Evolutionary conservation across 495 filamentous ascomycete genomes (phyloP), one percentile per base, ranked within the genome.

Genomic region (Podospora pseudoanserina): DNA sequence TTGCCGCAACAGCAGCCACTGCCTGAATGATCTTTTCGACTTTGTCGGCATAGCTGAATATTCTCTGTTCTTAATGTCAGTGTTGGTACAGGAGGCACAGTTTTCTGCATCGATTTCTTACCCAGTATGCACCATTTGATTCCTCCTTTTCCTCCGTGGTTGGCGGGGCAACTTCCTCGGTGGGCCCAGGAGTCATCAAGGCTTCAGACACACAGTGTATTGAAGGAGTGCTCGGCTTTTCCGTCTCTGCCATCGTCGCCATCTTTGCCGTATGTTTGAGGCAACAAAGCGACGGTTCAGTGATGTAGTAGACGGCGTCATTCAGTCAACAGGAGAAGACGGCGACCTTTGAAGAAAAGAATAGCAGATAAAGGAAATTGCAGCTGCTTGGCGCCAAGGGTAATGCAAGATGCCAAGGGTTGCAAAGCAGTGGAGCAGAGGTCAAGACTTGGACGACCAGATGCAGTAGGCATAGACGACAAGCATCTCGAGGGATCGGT

Each of bases 41-140:
- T 9, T 61, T 26, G 15, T 64, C 65, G 19, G 44, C 72, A 54
- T 69, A 75, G 13, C 30, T 63, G 49, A 75, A 75, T 16, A 75
- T 66, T 16, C 74, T 70, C 74, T 75, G 60, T 44, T 11, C 4
- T 2, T 28, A 32, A 5, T 54, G 57, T 27, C 18, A 34, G 27
- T 19, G 4, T 27, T n/a, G 9, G 23, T 16, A n/a, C 20, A 59
- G 26, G 18, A 32, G 34, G 55, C 55, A 59, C 23, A 2, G 59
- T 23, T 27, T 44, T 23, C 26, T 18, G 28, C 11, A 19, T n/a
- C 13, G 58, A 54, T 30, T 7, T 58, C 67, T 49, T 56, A 72
- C 64, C 60, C 62, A 67, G 20, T 71, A 71, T 13, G 69, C 72
- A 26, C 20, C 55, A 19, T 58, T 18, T 11, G 39, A 49, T 23